phyloP scores from a whole-genome alignment of 1,139 yeast genomes.

The Suhomyces taliae region DNA sequence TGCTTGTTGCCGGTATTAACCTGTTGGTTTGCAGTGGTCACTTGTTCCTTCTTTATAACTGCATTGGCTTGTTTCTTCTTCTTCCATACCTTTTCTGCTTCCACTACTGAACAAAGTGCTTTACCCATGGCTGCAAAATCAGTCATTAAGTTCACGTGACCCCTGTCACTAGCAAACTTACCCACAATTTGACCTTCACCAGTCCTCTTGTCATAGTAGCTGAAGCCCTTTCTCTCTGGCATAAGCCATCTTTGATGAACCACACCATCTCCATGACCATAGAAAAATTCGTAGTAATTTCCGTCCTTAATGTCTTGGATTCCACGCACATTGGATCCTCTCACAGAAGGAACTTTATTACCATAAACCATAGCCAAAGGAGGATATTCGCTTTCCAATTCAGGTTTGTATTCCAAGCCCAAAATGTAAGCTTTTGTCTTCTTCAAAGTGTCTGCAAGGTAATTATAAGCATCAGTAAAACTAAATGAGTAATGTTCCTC shows the following conservation, averaged over 20 bases:
- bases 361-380: constrained; percentile 84
- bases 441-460: constrained; percentile 60
- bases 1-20: too few species aligned
- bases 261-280: constrained; percentile 94
- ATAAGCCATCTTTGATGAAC: constrained; percentile 79
- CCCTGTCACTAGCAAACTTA: constrained; percentile 61
- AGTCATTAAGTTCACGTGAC: constrained; percentile 78
- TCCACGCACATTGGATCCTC: constrained; percentile 69
- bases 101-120: constrained; percentile 61
- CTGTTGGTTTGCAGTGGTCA: too few species aligned
- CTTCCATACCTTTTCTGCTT: constrained; percentile 51
- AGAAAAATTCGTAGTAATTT: constrained; percentile 70
- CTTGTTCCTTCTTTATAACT: too few species aligned
- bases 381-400: constrained; percentile 56
- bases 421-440: constrained; percentile 59
- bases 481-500: constrained; percentile 26
- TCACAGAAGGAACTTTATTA: constrained; percentile 76
- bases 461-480: constrained; percentile 63
- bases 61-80: constrained; percentile 1
- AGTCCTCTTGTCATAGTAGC: constrained; percentile 31
- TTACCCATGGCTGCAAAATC: constrained; percentile 71
- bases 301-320: constrained; percentile 68
- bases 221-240: constrained; percentile 73
- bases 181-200: constrained; percentile 58
- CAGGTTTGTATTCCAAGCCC: constrained; percentile 56